Conservation (phyloP, 768 basidiomycete genomes). For the Chalciporus sphaerocephalus region DNA sequence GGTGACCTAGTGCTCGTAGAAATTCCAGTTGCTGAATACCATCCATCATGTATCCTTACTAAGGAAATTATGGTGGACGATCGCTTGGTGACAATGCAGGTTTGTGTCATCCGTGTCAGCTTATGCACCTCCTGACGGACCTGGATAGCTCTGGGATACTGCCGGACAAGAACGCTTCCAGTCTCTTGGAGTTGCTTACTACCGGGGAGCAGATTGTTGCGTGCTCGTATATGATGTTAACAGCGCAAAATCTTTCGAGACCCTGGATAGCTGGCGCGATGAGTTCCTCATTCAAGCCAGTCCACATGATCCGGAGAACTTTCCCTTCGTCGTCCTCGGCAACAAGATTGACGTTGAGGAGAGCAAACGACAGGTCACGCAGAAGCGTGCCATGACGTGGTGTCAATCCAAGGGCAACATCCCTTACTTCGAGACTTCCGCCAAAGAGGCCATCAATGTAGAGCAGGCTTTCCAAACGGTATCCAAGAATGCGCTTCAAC, state of each 20-base stretch:
- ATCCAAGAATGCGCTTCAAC: conserved; percentile 98
- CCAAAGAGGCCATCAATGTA: conserved; percentile 99
- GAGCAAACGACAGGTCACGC: conserved; percentile 95
- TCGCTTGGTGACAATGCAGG: conserved; percentile 98
- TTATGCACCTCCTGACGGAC: conserved; percentile 3
- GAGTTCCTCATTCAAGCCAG: conserved; percentile 99
- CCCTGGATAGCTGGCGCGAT: conserved; percentile 97
- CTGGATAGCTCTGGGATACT: conserved; percentile 94
- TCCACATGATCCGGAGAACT: conserved; percentile 98
- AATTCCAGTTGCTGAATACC: conserved; percentile 5
- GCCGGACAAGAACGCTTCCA: conserved; percentile 99
- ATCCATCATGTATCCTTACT: conserved; percentile 65
- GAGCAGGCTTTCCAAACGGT: conserved; percentile 99
- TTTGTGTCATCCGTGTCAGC: conserved; percentile 28
- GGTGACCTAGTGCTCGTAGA: conserved; percentile 31
- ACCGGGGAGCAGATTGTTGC: conserved; percentile 98
- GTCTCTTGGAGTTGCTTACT: conserved; percentile 97
- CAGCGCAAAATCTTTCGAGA: conserved; percentile 97
- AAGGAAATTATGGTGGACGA: conserved; percentile 99
- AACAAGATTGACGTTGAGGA: conserved; percentile 99
- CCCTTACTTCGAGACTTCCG: conserved; percentile 99
- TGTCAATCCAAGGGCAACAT: conserved; percentile 99
- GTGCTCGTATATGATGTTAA: conserved; percentile 99
- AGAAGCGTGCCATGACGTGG: conserved; percentile 99
- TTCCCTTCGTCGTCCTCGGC: conserved; percentile 98